Conservation (phyloP, 352 stramenopile species). For the Thraustochytrium sp. region DNA sequence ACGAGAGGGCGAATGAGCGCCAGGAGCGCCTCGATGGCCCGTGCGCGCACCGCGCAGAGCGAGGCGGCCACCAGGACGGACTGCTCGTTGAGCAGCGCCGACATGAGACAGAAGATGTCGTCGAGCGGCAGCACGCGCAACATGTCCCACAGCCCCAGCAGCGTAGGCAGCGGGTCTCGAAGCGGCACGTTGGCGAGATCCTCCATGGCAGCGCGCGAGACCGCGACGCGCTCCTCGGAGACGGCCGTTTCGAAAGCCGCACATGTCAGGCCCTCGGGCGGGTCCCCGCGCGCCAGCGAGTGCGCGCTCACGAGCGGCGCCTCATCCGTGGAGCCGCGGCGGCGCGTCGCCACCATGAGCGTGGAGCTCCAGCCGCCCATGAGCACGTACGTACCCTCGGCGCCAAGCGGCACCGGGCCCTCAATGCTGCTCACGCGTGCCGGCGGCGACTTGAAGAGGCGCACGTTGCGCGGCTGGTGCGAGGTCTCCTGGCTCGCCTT, state of each 20-base stretch:
- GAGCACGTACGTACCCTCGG: not conserved
- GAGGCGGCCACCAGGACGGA: not conserved
- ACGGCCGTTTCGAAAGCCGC: not conserved
- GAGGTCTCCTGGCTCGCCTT: constrained; percentile 6
- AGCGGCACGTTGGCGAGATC: not conserved
- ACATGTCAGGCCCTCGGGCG: not conserved
- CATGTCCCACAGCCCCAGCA: constrained; percentile 8
- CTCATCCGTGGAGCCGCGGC: not conserved
- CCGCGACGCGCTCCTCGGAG: not conserved
- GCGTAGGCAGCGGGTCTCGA: constrained; percentile 17
- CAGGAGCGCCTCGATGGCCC: constrained; percentile 21
- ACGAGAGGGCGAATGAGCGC: not conserved
- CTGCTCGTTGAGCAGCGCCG: constrained; percentile 12
- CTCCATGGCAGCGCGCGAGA: not conserved
- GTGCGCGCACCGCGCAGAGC: not conserved
- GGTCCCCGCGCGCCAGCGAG: not conserved
- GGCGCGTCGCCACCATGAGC: not conserved
- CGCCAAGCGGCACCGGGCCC: not conserved
- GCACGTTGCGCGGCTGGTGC: constrained; percentile 5
- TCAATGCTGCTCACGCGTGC: not conserved
- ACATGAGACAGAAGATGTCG: not conserved
- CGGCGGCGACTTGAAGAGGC: not conserved
- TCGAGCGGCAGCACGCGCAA: not conserved
- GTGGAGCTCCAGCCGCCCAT: not conserved
- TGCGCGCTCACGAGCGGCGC: not conserved